These are phyloP conservation scores for Phytophthora sansomeana DNA, from an alignment of 352 stramenopile genomes.

Conservation along the genomic window DNA sequence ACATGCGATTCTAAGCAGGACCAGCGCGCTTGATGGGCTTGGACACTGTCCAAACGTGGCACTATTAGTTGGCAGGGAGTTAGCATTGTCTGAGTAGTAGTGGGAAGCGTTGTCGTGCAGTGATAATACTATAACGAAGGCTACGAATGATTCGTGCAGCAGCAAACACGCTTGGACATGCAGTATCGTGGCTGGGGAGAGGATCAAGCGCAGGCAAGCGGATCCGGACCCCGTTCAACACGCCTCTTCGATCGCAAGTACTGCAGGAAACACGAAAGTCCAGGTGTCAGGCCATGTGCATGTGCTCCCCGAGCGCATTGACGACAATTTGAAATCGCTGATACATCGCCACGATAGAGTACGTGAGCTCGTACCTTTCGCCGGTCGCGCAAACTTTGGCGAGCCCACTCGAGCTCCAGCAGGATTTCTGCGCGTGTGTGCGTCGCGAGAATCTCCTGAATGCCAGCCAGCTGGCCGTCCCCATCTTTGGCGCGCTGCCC, in stretches of 20 bases:
- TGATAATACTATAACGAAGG: conserved; percentile 24
- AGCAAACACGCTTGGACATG: neutral
- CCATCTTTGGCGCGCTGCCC: conserved; percentile 22
- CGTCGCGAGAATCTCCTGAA: conserved; percentile 55
- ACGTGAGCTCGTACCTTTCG: conserved; percentile 41
- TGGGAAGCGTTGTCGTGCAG: conserved; percentile 21
- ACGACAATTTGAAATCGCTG: conserved; percentile 7
- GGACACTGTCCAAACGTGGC: neutral
- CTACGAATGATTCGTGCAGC: conserved; percentile 10
- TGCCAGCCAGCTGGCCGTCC: conserved; percentile 17
- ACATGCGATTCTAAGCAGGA: conserved; percentile 96
- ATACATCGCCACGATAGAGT: conserved; percentile 3
- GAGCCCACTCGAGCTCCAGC: conserved; percentile 63
- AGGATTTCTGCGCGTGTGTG: conserved; percentile 60
- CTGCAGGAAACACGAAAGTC: conserved; percentile 22
- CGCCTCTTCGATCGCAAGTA: conserved; percentile 46
- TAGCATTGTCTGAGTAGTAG: conserved; percentile 12
- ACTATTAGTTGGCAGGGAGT: conserved; percentile 14
- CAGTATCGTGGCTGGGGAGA: neutral
- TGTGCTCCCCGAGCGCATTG: conserved; percentile 7
- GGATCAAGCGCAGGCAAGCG: conserved; percentile 20
- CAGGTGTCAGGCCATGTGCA: conserved; percentile 22
- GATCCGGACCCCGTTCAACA: conserved; percentile 14
- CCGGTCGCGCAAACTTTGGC: conserved; percentile 53
- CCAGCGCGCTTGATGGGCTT: neutral